Evolutionary conservation across 2,329 filamentous ascomycete genomes (phyloP).

Genomic region (Alternaria sp.): DNA sequence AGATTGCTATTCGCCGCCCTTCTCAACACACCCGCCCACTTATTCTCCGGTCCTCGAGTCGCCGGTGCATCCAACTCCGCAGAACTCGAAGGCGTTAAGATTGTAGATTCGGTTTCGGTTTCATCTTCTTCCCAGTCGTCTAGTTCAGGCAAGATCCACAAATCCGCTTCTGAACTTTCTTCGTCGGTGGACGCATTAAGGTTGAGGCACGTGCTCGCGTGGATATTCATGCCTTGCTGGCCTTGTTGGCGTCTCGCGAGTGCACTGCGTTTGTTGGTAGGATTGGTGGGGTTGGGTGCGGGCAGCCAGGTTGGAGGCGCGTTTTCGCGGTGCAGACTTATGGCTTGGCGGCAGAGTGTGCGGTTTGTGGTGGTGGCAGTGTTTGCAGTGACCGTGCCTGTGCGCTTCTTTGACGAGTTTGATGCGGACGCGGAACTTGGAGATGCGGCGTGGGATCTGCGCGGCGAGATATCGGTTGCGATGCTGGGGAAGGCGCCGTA

Average conservation of each 20-base stretch:
- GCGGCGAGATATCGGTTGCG: slow-evolving; percentile 17
- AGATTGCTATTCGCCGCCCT: slow-evolving; percentile 19
- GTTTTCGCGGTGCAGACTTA: slow-evolving; percentile 8
- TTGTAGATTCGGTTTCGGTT: neutral
- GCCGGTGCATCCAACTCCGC: neutral
- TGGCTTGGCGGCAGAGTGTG: neutral
- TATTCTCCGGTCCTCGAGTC: neutral
- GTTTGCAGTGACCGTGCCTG: too few relatives aligned
- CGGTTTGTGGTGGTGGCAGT: neutral
- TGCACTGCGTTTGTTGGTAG: slow-evolving; percentile 2
- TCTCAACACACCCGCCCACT: slow-evolving; percentile 28
- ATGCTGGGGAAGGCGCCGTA: slow-evolving; percentile 25
- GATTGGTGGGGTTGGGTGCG: slow-evolving; percentile 4
- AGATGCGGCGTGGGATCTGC: slow-evolving; percentile 15
- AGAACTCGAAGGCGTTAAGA: neutral
- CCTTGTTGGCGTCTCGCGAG: slow-evolving; percentile 1
- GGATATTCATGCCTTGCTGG: slow-evolving; percentile 9
- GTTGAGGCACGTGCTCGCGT: slow-evolving; percentile 35
- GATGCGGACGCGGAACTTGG: neutral
- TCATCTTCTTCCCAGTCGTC: slow-evolving; percentile 36
- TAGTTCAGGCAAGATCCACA: slow-evolving; percentile 43
- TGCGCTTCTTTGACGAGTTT: slow-evolving; percentile 15
- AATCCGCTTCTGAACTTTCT: slow-evolving; percentile 27
- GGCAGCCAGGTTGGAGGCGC: slow-evolving; percentile 23
- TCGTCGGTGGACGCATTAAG: slow-evolving; percentile 13